A percentile compares a stretch with the other conserved stretches of the same genome.
Evolutionary conservation across 2,329 filamentous ascomycete species (phyloP).

Genomic region (Colletotrichum falcatum): DNA sequence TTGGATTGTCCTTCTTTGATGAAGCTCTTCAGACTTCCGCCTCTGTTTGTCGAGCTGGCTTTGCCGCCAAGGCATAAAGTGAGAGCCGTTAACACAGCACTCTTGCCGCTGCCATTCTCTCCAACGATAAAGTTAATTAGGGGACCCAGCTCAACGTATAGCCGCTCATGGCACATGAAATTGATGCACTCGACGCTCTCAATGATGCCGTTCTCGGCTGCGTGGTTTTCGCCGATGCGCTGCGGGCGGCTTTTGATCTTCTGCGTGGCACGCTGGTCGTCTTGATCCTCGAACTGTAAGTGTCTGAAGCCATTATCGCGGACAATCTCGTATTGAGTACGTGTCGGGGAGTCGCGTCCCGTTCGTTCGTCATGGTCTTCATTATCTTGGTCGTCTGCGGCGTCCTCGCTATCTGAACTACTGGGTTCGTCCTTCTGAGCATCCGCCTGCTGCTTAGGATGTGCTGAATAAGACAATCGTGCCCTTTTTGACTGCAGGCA

Average conservation of each 20-base stretch:
- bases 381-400: conserved; percentile 48
- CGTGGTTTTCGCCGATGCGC: conserved; percentile 73
- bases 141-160: conserved; percentile 88
- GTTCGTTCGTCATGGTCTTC: conserved; percentile 47
- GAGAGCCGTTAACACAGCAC: conserved; percentile 91
- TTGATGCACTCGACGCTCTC: conserved; percentile 89
- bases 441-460: conserved; percentile 36
- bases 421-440: conserved; percentile 31
- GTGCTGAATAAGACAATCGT: conserved; percentile 48
- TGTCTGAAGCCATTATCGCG: conserved; percentile 71
- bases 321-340: conserved; percentile 72
- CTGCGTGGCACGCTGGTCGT: conserved; percentile 75
- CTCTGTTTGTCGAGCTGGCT: conserved; percentile 91
- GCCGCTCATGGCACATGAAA: conserved; percentile 93
- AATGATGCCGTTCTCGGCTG: conserved; percentile 87
- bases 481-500: conserved; percentile 49
- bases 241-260: conserved; percentile 64
- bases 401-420: conserved; percentile 42
- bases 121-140: conserved; percentile 98
- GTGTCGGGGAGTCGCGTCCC: conserved; percentile 53
- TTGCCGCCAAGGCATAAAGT: conserved; percentile 96
- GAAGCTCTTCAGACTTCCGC: conserved; percentile 87
- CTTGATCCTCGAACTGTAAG: conserved; percentile 65
- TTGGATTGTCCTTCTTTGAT: conserved; percentile 90
- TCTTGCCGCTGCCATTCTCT: conserved; percentile 98